Conservation (phyloP, 78 protist species). For the Bodo saltans region DNA sequence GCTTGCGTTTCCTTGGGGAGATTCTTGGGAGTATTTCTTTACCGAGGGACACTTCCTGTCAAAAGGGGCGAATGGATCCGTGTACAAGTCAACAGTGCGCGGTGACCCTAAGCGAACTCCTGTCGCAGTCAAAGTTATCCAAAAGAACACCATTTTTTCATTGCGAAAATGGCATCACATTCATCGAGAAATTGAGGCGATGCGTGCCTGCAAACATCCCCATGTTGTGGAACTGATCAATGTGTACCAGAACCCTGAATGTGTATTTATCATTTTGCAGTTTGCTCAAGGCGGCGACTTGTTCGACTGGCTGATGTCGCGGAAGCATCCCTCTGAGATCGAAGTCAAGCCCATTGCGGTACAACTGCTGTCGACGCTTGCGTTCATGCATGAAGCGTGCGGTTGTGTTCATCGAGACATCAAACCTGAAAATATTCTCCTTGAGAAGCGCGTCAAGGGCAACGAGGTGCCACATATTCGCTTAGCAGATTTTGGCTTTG, state of each 20-base stretch:
- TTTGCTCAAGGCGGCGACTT: not conserved
- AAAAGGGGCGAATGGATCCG: not conserved
- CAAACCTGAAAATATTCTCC: constrained; percentile 10
- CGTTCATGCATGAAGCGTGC: not conserved
- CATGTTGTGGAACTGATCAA: not conserved
- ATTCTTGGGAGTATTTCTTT: not conserved
- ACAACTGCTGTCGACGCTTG: not conserved
- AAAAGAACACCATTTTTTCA: not conserved
- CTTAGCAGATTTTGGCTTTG: constrained; percentile 1
- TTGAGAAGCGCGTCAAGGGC: not conserved
- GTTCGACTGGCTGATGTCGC: not conserved
- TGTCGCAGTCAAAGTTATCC: not conserved
- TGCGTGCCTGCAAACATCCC: not conserved
- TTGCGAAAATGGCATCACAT: not conserved
- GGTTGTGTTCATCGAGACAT: constrained; percentile 4
- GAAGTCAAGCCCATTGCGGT: not conserved
- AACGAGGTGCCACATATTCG: not conserved
- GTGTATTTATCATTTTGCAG: not conserved
- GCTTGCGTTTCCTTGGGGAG: not conserved
- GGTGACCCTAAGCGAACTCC: not conserved
- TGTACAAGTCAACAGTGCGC: not conserved
- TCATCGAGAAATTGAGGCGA: not conserved
- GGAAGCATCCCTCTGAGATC: not conserved
- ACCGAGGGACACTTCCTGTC: not conserved
- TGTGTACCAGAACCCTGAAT: not conserved